Evolutionary conservation across 106 monocot species (phyloP), one percentile per base, ranked within the genome.

Genomic region (Apostasia ramifera): DNA sequence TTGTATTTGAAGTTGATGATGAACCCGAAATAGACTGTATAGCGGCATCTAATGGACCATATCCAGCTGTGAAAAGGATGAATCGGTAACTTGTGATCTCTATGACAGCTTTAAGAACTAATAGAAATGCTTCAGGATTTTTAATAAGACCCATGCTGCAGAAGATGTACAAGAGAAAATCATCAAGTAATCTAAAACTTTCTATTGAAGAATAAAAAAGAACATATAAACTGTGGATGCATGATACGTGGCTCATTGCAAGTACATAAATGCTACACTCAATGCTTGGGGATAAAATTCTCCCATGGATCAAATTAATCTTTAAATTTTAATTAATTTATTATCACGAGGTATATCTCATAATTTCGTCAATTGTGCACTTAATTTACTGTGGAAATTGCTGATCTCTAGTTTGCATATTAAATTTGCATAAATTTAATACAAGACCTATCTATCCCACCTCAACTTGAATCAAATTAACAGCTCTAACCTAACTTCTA

Each of bases 131-230:
- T 26, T 63, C 69, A 42, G 97, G 86, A 75, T 97, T 92, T 66
- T 44, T 70, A 52, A 97, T 69, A 78, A 87, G 92, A 42, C 97
- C 97, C 97, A 97, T 89, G 74, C 97, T 97, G 85, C 45, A 89
- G 0, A 73, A 79, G 10, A 71, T 50, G 55, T 8, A 9, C 8
- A 55, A 57, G 58, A 41, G 46, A 54, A 57, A 73, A 66, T 44
- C 14, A 73, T 41, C 55, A 37, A n/a, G 45, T 62, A 45, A 45
- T 45, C 12, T 14, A 48, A 47, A 48, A 8, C 48, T 14, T 48
- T 15, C 40, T 59, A 44, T n/a, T 1, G 62, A 37, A 62, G 2
- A 62, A 40, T 48, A 48, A 37, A 0, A 15, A 65, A 65, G 6
- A 7, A 47, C 7, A 8, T 63, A 2, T 4, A 9, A 5, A 41